Percentiles rank a stretch among this genome's conserved stretches.
These are phyloP conservation scores for Trichophyton equinum DNA, from an alignment of 2,329 filamentous ascomycete species.

Conservation along the genomic window DNA sequence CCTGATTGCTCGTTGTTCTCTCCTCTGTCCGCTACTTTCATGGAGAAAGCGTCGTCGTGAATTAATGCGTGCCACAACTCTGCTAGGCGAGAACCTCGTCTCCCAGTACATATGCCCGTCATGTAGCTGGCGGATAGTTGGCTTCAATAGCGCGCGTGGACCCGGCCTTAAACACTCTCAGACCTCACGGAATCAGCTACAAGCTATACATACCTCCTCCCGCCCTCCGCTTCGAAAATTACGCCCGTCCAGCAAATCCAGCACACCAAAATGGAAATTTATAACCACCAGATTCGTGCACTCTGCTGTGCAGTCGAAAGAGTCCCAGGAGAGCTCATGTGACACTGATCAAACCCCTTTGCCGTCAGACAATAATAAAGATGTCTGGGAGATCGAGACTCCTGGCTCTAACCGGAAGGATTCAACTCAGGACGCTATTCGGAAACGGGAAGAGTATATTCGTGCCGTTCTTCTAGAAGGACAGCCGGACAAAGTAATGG, in stretches of 20 bases:
- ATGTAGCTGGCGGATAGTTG: slow-evolving; percentile 15
- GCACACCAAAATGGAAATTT: neutral
- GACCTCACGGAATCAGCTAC: slow-evolving; percentile 2
- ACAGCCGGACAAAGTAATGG: slow-evolving; percentile 31
- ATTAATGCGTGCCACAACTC: slow-evolving; percentile 14
- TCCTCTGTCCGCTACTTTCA: neutral
- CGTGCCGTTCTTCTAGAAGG: slow-evolving; percentile 20
- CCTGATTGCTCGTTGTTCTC: neutral
- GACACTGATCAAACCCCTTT: neutral
- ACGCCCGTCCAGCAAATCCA: neutral
- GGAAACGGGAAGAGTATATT: slow-evolving; percentile 4
- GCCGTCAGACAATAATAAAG: neutral
- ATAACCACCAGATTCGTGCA: neutral
- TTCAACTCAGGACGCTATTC: neutral
- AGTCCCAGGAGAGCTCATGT: neutral
- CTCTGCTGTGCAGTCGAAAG: neutral
- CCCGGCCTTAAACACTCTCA: neutral
- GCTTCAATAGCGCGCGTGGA: slow-evolving; percentile 7
- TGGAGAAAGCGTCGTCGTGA: neutral
- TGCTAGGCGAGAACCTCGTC: slow-evolving; percentile 18
- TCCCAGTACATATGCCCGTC: slow-evolving; percentile 20
- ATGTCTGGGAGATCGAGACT: neutral
- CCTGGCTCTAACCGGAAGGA: neutral
- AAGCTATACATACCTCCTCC: slow-evolving; percentile 5
- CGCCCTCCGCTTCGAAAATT: neutral